Percentiles rank a stretch among this genome's conserved stretches.
These are phyloP conservation scores for Thuidium tamariscinum DNA, from an alignment of 225 moss, liverwort and hornwort genomes.

Conservation along the genomic window DNA sequence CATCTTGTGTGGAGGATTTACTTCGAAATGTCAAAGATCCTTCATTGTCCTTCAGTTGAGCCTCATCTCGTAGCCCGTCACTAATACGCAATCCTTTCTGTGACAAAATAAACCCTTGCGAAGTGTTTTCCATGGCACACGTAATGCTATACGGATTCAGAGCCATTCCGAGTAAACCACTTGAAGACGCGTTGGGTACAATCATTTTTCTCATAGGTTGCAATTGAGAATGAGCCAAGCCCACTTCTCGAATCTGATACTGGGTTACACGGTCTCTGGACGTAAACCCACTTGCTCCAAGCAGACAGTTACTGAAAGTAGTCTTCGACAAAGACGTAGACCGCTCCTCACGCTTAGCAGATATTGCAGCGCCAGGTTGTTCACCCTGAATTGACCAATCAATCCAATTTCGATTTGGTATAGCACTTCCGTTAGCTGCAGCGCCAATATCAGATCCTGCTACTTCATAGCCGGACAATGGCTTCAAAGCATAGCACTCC, in stretches of 20 bases:
- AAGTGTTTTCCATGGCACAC: constrained; percentile 10
- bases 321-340: not conserved
- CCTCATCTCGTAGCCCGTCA: constrained; percentile 12
- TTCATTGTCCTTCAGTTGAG: not conserved
- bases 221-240: constrained; percentile 3
- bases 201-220: constrained; percentile 54
- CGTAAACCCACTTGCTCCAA: constrained; percentile 78
- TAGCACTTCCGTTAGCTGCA: constrained; percentile 2
- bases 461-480: constrained; percentile 61
- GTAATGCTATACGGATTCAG: constrained; percentile 64
- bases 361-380: not conserved
- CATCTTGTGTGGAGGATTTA: not conserved
- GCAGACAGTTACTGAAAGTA: not conserved
- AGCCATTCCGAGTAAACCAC: constrained; percentile 45
- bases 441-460: constrained; percentile 73
- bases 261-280: constrained; percentile 41
- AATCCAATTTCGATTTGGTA: constrained; percentile 56
- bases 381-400: constrained; percentile 16
- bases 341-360: not conserved
- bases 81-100: constrained; percentile 17
- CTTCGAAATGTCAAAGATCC: not conserved
- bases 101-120: constrained; percentile 8
- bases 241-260: constrained; percentile 14
- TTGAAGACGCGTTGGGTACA: constrained; percentile 27
- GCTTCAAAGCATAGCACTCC: constrained; percentile 33